Evolutionary conservation across 2,329 filamentous ascomycete genomes (phyloP).

Genomic region (Fusarium sp.): DNA sequence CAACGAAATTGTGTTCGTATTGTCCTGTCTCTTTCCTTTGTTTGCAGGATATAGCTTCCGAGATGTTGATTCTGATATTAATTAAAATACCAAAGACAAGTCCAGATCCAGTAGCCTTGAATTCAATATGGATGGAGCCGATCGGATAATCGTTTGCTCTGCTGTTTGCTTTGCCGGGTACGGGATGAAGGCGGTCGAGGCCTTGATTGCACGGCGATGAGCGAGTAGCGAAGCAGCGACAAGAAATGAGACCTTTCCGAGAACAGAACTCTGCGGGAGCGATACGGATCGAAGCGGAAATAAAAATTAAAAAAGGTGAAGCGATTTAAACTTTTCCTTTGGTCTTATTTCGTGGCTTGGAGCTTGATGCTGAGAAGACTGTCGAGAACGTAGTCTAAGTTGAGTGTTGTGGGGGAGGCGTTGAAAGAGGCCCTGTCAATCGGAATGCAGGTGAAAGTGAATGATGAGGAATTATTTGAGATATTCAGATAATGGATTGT

Average conservation of each 20-base stretch:
- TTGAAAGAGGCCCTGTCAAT: constrained; percentile 11
- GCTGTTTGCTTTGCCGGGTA: constrained; percentile 13
- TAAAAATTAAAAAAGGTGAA: constrained; percentile 4
- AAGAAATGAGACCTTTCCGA: constrained; percentile 23
- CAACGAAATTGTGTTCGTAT: constrained; percentile 25
- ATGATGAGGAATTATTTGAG: constrained; percentile 20
- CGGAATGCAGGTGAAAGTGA: constrained; percentile 41
- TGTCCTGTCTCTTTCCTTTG: constrained; percentile 20
- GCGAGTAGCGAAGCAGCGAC: not conserved
- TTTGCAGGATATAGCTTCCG: constrained; percentile 23
- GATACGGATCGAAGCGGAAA: constrained; percentile 12
- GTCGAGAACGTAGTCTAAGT: constrained; percentile 9
- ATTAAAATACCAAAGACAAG: constrained; percentile 28
- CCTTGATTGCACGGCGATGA: constrained; percentile 35
- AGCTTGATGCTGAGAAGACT: not conserved
- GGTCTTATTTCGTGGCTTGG: constrained; percentile 17
- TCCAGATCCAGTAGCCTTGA: constrained; percentile 23
- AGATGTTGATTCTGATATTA: constrained; percentile 23
- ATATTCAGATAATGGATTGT: not conserved
- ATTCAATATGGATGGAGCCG: constrained; percentile 10
- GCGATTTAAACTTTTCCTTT: constrained; percentile 22
- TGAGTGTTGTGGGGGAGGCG: constrained; percentile 30
- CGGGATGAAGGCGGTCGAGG: constrained; percentile 37
- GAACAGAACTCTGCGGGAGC: constrained; percentile 12
- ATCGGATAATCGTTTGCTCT: constrained; percentile 15